These are phyloP conservation scores for Aphelidium insulamus DNA, from an alignment of 371 early-diverging fungal species.

Conservation along the genomic window DNA sequence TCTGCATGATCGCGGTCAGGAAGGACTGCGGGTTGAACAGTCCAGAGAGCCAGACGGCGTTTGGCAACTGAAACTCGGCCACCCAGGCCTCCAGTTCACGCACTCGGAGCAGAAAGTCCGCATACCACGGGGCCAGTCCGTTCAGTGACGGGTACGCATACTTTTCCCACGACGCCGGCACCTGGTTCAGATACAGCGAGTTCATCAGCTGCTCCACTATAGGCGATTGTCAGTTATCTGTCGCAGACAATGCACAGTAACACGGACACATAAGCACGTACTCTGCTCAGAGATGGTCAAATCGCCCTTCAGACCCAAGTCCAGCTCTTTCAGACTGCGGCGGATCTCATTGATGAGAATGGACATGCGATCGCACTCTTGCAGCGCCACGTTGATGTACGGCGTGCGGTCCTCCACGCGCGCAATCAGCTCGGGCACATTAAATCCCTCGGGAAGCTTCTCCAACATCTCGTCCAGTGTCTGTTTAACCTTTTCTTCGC, in stretches of 20 bases:
- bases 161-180: conserved; percentile 29
- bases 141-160: conserved; percentile 29
- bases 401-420: conserved; percentile 35
- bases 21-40: conserved; percentile 37
- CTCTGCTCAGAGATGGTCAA: conserved; percentile 30
- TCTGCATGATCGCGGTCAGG: conserved; percentile 38
- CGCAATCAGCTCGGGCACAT: conserved; percentile 26
- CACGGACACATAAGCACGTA: too few relatives aligned
- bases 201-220: conserved; percentile 35
- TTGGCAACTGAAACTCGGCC: conserved; percentile 30
- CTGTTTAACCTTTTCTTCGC: conserved; percentile 28
- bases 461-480: conserved; percentile 28
- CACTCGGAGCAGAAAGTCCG: conserved; percentile 26
- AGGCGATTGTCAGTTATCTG: too few relatives aligned
- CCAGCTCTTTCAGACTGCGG: conserved; percentile 26
- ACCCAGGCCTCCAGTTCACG: conserved; percentile 34
- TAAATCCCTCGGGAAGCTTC: conserved; percentile 26
- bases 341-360: conserved; percentile 26
- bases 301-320: conserved; percentile 30
- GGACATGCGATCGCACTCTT: conserved; percentile 34
- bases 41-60: conserved; percentile 28
- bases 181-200: conserved; percentile 20
- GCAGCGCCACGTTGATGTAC: conserved; percentile 30
- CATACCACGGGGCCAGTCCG: conserved; percentile 24
- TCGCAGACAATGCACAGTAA: too few relatives aligned